A percentile compares a stretch with the other conserved stretches of the same genome.
Evolutionary conservation across 768 basidiomycete species (phyloP).

Genomic region (Russula abietina): DNA sequence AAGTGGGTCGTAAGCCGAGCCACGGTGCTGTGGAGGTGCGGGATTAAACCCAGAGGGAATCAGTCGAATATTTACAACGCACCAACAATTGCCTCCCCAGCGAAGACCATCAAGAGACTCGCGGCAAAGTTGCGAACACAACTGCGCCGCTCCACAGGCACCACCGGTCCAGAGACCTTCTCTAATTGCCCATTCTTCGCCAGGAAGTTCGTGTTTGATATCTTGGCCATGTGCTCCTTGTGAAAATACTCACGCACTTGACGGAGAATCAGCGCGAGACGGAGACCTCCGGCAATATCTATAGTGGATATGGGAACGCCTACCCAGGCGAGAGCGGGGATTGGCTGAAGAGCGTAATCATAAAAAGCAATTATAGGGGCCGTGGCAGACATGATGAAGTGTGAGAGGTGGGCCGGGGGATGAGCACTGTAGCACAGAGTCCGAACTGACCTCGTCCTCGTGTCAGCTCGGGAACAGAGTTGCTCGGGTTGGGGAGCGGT

Average conservation of each 20-base stretch:
- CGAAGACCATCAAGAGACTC: conserved; percentile 24
- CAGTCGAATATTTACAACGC: conserved; percentile 3
- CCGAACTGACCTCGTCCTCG: too few species aligned
- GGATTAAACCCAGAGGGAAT: background rate
- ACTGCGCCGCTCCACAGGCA: conserved; percentile 13
- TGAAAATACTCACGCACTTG: conserved; percentile 16
- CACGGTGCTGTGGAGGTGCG: conserved; percentile 14
- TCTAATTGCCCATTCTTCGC: background rate
- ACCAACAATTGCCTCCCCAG: conserved; percentile 25
- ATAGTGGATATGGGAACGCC: conserved; percentile 19
- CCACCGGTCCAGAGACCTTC: background rate
- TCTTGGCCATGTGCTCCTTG: conserved; percentile 11
- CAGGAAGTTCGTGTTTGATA: background rate
- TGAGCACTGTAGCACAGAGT: too few species aligned
- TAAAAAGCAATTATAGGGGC: conserved; percentile 21
- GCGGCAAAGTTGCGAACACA: conserved; percentile 21
- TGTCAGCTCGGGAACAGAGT: too few species aligned
- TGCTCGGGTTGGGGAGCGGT: too few species aligned
- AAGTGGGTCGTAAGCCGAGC: conserved; percentile 23
- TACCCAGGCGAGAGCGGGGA: conserved; percentile 15
- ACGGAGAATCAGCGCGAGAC: conserved; percentile 24
- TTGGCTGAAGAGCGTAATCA: conserved; percentile 21
- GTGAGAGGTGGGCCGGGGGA: background rate
- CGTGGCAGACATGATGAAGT: conserved; percentile 16
- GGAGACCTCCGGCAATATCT: conserved; percentile 22